Evolutionary conservation across 441 rosid species (phyloP), one percentile per base, ranked within the genome.

Genomic region (Euphorbia schlechtendalii): DNA sequence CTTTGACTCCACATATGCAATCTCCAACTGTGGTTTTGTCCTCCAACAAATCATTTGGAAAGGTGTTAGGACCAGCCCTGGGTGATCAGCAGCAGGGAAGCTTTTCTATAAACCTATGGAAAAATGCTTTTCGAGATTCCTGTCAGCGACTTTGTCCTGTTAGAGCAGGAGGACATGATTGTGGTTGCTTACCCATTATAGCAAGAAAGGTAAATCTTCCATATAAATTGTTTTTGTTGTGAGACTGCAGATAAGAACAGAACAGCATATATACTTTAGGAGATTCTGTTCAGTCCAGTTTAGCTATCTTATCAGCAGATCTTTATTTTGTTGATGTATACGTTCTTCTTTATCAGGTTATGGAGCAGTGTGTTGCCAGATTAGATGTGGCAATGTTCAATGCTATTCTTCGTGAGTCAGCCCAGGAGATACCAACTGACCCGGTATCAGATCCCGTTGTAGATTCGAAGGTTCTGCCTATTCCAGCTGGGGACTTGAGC

Each of bases 331-430:
- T 45, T 65, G 34, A 69, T 59, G 59, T 17, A 69, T 32, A 4
- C 69, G 48, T 65, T 61, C 38, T 74, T 71, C 38, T 74, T 72
- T 41, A 65, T 62, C 73, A 92, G 96, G 93, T 86, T 41, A 89
- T 88, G 87, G 88, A 83, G 67, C 90, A 84, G 49, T 86, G 96
- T 70, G 67, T 86, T 61, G 82, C 82, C 38, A 74, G 98, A 73
- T 62, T 87, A 59, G 98, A 92, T 68, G 86, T 89, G 32, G 92
- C 96, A 55, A 87, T 92, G 86, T 92, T 92, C 76, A 92, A 92
- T 70, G 96, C 94, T 51, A 89, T 92, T 73, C 82, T 89, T 15
- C 87, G 96, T 0, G 98, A 89, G 73, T 89, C 98, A 46, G 93
- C 83, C 56, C 77, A 84, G 71, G 96, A 92, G 80, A 80, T 88